Conservation (phyloP, 2,329 filamentous ascomycete genomes). For the Pleoardoris graminearum region DNA sequence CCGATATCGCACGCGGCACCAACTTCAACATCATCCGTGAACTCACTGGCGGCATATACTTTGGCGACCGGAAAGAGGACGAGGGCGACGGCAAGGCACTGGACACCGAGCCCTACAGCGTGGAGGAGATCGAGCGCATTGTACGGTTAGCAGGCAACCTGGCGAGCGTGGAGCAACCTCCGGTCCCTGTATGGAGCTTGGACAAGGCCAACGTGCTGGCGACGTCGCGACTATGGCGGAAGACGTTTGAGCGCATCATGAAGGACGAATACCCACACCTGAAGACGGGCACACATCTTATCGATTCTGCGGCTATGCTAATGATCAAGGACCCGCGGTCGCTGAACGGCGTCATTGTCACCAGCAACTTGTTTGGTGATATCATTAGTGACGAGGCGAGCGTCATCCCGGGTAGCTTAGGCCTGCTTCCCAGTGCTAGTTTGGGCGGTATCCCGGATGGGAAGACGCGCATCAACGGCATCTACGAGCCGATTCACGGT, state of each 20-base stretch:
- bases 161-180: conserved; percentile 75
- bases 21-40: conserved; percentile 94
- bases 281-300: conserved; percentile 83
- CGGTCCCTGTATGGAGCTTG: conserved; percentile 78
- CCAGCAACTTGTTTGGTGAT: conserved; percentile 93
- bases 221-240: conserved; percentile 86
- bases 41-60: conserved; percentile 92
- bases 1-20: conserved; percentile 79
- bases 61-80: conserved; percentile 83
- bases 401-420: conserved; percentile 89
- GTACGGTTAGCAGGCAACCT: conserved; percentile 80
- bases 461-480: conserved; percentile 83
- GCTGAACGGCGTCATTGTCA: conserved; percentile 88
- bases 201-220: conserved; percentile 98
- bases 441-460: conserved; percentile 85
- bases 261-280: conserved; percentile 86
- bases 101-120: conserved; percentile 86
- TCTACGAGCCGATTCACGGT: conserved; percentile 98
- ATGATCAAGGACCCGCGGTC: conserved; percentile 91
- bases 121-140: conserved; percentile 84
- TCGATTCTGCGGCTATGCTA: conserved; percentile 96
- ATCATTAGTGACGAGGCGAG: conserved; percentile 95
- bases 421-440: conserved; percentile 84
- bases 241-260: conserved; percentile 83
- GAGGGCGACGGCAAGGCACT: conserved; percentile 73